Base-by-base conservation (phyloP, 306 rosid genomes). In the Morella rubra region DNA sequence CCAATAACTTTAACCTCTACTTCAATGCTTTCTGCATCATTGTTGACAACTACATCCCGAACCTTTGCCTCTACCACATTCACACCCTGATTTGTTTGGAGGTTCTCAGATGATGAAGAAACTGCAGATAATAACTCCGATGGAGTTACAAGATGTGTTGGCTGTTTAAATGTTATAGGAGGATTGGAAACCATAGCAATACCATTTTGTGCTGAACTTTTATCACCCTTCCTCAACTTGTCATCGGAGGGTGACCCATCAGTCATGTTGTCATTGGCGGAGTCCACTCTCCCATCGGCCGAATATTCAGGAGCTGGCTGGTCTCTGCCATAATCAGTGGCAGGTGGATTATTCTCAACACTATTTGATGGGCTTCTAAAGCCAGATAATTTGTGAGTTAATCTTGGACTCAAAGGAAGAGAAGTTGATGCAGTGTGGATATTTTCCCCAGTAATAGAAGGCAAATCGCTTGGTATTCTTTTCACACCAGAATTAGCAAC, bases 61-160 rank as follows among this genome's bases (percentile, higher is more conserved):
- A 76, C 75, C 68, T 70, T 74, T 24, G 76, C 80, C 51, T 79
- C 84, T n/a, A 74, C 52, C 59, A 62, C 87, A 82, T 52, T 74
- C 83, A 78, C 75, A 72, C 84, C 88, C 75, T 83, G 84, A 80
- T 84, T 80, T 74, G 58, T 76, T 52, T 75, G 79, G 66, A 88
- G 77, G 70, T 77, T 84, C 56, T 86, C 91, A 73, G 91, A 75
- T 74, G 90, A 74, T 76, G 86, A 78, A 71, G 86, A 56, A 81
- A 87, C 71, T 73, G 77, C 83, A 20, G 90, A 86, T 79, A 84
- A 81, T 79, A 87, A 81, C 85, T 86, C 90, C 10, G 91, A 86
- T 60, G 95, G 95, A 70, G 95, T 90, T 66, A 90, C 87, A 82
- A 87, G 84, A 83, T 90, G 95, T 3, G 91, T 87, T 10, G 90